A percentile compares a stretch with the other conserved stretches of the same genome.
phyloP scores from a whole-genome alignment of 2,329 filamentous ascomycete species.

The Cytospora piceae region DNA sequence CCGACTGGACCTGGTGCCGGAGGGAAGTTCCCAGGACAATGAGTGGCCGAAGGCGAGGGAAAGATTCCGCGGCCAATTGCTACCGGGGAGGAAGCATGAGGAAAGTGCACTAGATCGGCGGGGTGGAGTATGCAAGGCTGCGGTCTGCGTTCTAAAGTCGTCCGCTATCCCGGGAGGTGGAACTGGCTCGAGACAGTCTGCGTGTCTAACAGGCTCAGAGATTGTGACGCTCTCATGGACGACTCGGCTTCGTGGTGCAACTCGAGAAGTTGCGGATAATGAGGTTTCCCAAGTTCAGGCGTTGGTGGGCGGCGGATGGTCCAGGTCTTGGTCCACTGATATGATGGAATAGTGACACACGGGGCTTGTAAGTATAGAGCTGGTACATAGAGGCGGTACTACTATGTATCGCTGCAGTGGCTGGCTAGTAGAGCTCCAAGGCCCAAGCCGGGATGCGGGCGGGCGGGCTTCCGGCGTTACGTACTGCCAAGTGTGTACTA shows the following conservation, averaged over 20 bases:
- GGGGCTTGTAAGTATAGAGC: background rate
- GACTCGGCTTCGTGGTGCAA: slow-evolving; percentile 6
- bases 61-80: background rate
- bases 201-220: background rate
- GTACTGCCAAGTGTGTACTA: background rate
- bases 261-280: slow-evolving; percentile 3
- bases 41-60: background rate
- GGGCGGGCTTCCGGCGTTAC: background rate
- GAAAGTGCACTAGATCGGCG: background rate
- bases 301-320: background rate
- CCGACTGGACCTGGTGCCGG: background rate
- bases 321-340: background rate
- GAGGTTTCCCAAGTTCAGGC: background rate
- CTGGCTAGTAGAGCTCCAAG: background rate
- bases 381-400: too few relatives aligned
- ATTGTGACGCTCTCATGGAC: background rate
- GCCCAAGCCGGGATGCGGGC: background rate
- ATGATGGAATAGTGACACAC: background rate
- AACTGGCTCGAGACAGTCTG: background rate
- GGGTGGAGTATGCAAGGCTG: slow-evolving; percentile 5
- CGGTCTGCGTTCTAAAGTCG: background rate
- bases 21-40: background rate
- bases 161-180: background rate
- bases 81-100: slow-evolving; percentile 1
- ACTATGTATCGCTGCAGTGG: background rate